Evolutionary conservation across 257 asterid species (phyloP).

Genomic region (Marsdenia floribunda): DNA sequence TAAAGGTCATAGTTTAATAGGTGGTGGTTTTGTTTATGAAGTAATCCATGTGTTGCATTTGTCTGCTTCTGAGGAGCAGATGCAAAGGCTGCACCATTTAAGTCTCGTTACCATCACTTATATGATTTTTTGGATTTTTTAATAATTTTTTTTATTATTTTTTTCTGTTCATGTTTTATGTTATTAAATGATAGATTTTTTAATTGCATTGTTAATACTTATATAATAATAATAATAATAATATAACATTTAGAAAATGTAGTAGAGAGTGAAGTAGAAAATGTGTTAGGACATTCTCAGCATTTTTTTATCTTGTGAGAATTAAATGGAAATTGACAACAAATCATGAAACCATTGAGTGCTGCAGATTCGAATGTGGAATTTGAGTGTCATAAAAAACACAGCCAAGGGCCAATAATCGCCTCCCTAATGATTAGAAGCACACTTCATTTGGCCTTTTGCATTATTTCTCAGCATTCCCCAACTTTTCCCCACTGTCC

Average conservation of each 20-base stretch:
- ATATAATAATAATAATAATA: too few species aligned
- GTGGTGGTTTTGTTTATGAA: neutral
- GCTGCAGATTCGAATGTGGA: neutral
- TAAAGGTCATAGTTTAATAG: neutral
- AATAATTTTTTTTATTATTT: too few species aligned
- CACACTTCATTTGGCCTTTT: constrained; percentile 24
- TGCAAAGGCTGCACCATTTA: neutral
- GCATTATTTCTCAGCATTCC: constrained; percentile 7
- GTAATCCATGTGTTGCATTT: neutral
- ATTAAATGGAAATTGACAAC: neutral
- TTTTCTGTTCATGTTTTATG: too few species aligned
- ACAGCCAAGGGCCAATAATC: constrained; percentile 22
- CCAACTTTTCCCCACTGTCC: constrained; percentile 11
- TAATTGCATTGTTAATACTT: too few species aligned
- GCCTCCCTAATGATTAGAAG: constrained; percentile 43
- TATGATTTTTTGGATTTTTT: too few species aligned
- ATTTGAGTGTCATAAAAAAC: neutral
- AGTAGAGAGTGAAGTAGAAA: too few species aligned
- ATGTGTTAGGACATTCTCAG: too few species aligned
- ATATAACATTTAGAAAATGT: too few species aligned
- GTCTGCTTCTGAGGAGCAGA: neutral
- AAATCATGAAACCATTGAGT: constrained; percentile 3
- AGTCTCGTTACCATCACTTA: neutral
- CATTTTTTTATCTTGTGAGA: neutral
- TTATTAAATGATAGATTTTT: too few species aligned